These are phyloP conservation scores for Tricholoma terreum DNA, from an alignment of 768 basidiomycete species.

Conservation along the genomic window DNA sequence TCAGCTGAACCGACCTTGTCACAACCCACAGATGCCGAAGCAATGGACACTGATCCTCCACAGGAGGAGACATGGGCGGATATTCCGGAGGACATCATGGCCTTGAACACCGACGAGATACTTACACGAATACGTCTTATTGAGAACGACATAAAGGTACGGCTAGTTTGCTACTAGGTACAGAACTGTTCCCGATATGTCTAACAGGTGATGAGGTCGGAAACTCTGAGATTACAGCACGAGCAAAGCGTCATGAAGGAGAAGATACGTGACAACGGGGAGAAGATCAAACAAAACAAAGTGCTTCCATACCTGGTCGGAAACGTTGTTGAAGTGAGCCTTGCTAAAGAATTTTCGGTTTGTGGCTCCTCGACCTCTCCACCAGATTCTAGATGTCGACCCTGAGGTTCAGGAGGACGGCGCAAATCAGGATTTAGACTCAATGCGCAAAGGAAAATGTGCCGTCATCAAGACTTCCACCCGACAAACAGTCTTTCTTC, in stretches of 20 bases:
- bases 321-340: slow-evolving; percentile 94
- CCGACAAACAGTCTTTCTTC: slow-evolving; percentile 97
- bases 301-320: slow-evolving; percentile 96
- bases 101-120: slow-evolving; percentile 81
- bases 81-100: slow-evolving; percentile 84
- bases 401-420: slow-evolving; percentile 93
- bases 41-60: slow-evolving; percentile 74
- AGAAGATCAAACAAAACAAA: slow-evolving; percentile 99
- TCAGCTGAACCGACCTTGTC: slow-evolving; percentile 29
- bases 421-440: slow-evolving; percentile 92
- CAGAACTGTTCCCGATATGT: background rate
- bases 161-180: slow-evolving; percentile 6
- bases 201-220: slow-evolving; percentile 93
- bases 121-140: slow-evolving; percentile 86
- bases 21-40: slow-evolving; percentile 29
- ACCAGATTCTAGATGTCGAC: slow-evolving; percentile 89
- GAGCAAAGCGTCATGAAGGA: slow-evolving; percentile 97
- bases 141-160: slow-evolving; percentile 94
- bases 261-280: slow-evolving; percentile 96
- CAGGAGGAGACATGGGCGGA: slow-evolving; percentile 86
- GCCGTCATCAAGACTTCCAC: slow-evolving; percentile 99
- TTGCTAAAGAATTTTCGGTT: background rate
- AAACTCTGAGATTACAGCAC: slow-evolving; percentile 86
- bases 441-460: slow-evolving; percentile 96
- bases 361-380: slow-evolving; percentile 3